Evolutionary conservation across 805 yeast genomes (phyloP).

Genomic region (Brettanomyces naardenensis): DNA sequence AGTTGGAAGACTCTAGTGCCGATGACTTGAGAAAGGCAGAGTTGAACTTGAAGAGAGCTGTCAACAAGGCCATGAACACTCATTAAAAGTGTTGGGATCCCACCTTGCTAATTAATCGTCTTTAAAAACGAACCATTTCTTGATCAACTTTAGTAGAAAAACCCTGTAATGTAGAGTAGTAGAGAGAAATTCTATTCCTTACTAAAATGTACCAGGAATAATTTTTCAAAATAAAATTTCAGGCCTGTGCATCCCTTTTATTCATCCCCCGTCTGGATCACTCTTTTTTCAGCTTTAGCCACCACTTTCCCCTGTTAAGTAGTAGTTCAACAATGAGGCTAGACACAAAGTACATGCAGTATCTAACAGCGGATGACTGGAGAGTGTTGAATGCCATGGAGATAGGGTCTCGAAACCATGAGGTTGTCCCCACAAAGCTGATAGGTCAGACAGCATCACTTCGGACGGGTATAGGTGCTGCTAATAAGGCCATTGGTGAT

Average conservation of each 20-base stretch:
- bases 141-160: too few species aligned
- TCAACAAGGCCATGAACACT: slow-evolving; percentile 98
- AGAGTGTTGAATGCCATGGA: slow-evolving; percentile 84
- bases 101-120: neutral
- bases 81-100: slow-evolving; percentile 45
- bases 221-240: too few species aligned
- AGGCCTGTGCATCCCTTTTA: too few species aligned
- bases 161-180: too few species aligned
- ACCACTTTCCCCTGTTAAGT: too few species aligned
- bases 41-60: slow-evolving; percentile 97
- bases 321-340: slow-evolving; percentile 86
- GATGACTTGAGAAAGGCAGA: slow-evolving; percentile 99
- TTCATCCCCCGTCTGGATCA: too few species aligned
- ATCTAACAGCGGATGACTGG: slow-evolving; percentile 85
- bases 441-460: slow-evolving; percentile 76
- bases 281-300: too few species aligned
- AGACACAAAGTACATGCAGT: slow-evolving; percentile 90
- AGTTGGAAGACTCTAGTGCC: slow-evolving; percentile 91
- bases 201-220: too few species aligned
- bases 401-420: slow-evolving; percentile 86
- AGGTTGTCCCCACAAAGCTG: slow-evolving; percentile 83
- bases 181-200: too few species aligned
- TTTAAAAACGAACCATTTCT: neutral
- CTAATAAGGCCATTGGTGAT: slow-evolving; percentile 72
- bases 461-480: slow-evolving; percentile 58